These are phyloP conservation scores for Prorocentrum cordatum DNA, from an alignment of 169 alveolate genomes.

Conservation along the genomic window DNA sequence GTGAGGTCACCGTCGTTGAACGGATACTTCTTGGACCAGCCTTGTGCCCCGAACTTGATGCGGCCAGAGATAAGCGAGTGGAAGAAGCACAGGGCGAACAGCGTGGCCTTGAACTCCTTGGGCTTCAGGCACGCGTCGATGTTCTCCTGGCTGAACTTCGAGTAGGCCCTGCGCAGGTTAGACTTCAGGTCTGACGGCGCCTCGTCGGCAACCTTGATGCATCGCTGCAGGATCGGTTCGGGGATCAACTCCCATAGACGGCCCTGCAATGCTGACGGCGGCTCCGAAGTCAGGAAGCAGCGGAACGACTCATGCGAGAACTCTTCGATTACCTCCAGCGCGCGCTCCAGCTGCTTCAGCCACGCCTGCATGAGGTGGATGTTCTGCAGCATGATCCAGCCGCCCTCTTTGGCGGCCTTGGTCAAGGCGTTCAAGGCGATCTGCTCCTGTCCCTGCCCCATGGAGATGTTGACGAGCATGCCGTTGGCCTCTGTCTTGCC, in stretches of 20 bases:
- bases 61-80: conserved; percentile 93
- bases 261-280: conserved; percentile 82
- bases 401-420: conserved; percentile 86
- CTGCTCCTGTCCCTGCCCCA: conserved; percentile 95
- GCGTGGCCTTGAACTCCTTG: conserved; percentile 87
- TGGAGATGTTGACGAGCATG: conserved; percentile 88
- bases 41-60: conserved; percentile 92
- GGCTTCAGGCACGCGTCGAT: conserved; percentile 82
- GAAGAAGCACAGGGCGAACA: conserved; percentile 91
- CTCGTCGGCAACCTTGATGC: conserved; percentile 90
- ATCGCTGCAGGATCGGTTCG: conserved; percentile 85
- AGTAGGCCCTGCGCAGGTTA: conserved; percentile 80
- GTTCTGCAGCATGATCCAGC: conserved; percentile 87
- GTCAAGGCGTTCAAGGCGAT: conserved; percentile 88
- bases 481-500: conserved; percentile 80
- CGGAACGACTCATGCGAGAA: conserved; percentile 81
- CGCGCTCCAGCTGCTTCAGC: conserved; percentile 87
- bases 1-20: conserved; percentile 95
- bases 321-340: conserved; percentile 81
- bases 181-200: conserved; percentile 90
- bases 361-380: conserved; percentile 91
- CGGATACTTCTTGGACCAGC: conserved; percentile 87
- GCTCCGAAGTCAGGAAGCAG: conserved; percentile 90
- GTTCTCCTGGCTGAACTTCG: conserved; percentile 74
- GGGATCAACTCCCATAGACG: conserved; percentile 87